These are phyloP conservation scores for Rhododendron molle DNA, from an alignment of 148 eudicot genomes.

Conservation along the genomic window DNA sequence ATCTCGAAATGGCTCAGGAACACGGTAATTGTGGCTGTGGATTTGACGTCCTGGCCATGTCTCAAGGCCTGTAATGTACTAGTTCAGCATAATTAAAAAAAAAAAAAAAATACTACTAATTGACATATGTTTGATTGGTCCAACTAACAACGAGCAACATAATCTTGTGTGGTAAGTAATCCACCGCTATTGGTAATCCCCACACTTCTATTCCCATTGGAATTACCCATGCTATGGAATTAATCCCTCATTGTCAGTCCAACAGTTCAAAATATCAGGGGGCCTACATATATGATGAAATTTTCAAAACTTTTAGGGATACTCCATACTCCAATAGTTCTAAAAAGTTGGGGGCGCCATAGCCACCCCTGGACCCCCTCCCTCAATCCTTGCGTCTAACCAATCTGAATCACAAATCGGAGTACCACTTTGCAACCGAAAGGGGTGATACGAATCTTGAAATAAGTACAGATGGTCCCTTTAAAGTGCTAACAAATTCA, in stretches of 20 bases:
- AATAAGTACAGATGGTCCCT: background rate
- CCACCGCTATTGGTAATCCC: background rate
- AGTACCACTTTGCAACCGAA: background rate
- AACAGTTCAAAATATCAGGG: background rate
- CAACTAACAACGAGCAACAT: background rate
- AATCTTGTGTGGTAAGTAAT: background rate
- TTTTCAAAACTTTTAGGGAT: too few species aligned
- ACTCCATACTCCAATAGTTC: too few species aligned
- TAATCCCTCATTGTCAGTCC: background rate
- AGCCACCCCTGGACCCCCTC: too few species aligned
- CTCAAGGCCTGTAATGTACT: conserved; percentile 47
- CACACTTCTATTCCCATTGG: background rate
- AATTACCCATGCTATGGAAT: background rate
- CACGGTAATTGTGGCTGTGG: conserved; percentile 95
- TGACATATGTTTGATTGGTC: background rate
- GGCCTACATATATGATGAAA: too few species aligned
- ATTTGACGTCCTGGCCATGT: conserved; percentile 88
- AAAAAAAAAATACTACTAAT: background rate
- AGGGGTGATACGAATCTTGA: background rate
- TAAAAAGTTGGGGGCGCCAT: too few species aligned
- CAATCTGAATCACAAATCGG: background rate
- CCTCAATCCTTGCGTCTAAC: too few species aligned
- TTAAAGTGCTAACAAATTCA: background rate
- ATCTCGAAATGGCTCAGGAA: conserved; percentile 63
- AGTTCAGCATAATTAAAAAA: background rate